Base-by-base conservation (phyloP, 2,329 filamentous ascomycete genomes). In the Paramyrothecium sp. region DNA sequence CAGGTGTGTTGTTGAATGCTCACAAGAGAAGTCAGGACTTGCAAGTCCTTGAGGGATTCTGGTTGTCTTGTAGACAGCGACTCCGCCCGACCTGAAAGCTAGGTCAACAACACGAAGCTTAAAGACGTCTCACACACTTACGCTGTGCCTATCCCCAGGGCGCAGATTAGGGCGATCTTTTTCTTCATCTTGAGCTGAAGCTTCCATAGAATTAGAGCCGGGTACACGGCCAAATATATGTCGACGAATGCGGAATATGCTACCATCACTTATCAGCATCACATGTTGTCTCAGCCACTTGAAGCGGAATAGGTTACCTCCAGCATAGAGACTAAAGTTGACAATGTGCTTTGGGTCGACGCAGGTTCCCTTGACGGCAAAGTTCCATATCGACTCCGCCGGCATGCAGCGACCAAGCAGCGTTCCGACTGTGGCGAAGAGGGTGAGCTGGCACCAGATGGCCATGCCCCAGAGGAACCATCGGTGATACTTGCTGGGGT, bases 341-440 rank as follows among this genome's bases (percentile, higher is more conserved):
- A 80, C 71, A 44, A 44, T 44, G 38, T 44, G 38, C 38, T 44
- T 44, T 16, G 38, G 65, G 59, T 66, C 67, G 65, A 69, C 72
- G 62, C 72, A 80, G 7, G 46, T 70, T 3, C 71, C 73, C 16
- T 66, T 63, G 3, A 73, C 65, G 2, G 64, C 61, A 19, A 69
- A 67, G 52, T 73, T 63, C 79, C 79, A 81, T 21, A 75, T 66
- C 0, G 75, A 72, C 22, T 57, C 47, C 3, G 63, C 57, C 0
- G 79, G 78, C 2, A 64, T 65, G 63, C 79, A 81, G 57, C 75
- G 76, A 1, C 70, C 74, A 44, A 78, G 75, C 1, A 78, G 60
- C 7, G 79, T 68, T 17, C 77, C 59, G 19, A 79, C 69, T 47
- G 70, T 75, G 8, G 67, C 67, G 1, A 72, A 56, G 8, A 76